Evolutionary conservation across 768 basidiomycete species (phyloP).

Genomic region (Russula compacta): DNA sequence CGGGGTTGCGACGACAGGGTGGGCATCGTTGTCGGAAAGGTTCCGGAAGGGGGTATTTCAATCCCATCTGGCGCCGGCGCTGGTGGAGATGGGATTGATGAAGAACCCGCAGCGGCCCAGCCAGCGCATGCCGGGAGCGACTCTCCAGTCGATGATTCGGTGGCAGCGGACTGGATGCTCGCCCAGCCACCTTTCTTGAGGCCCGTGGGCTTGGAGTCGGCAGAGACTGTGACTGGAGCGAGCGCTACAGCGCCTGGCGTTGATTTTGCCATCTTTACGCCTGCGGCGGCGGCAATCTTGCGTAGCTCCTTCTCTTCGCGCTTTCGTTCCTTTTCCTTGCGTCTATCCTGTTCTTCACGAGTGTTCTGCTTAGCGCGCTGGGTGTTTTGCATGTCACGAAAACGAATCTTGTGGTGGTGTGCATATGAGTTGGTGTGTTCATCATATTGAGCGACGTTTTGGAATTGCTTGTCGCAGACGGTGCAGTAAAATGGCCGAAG

Average conservation of each 20-base stretch:
- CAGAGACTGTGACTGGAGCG: constrained; percentile 12
- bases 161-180: not conserved
- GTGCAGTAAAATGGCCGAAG: constrained; percentile 72
- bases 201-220: constrained; percentile 23
- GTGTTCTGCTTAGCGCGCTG: constrained; percentile 46
- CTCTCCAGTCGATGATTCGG: not conserved
- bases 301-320: constrained; percentile 79
- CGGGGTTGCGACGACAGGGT: not conserved
- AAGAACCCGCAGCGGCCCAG: constrained; percentile 40
- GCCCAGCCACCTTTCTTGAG: constrained; percentile 27
- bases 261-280: constrained; percentile 49
- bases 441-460: constrained; percentile 78
- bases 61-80: constrained; percentile 1
- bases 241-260: constrained; percentile 24
- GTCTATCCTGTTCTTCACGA: constrained; percentile 59
- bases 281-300: constrained; percentile 75
- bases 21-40: not conserved
- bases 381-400: constrained; percentile 73
- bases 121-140: constrained; percentile 29
- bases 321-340: constrained; percentile 79
- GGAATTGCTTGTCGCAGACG: constrained; percentile 82
- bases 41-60: not conserved
- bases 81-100: constrained; percentile 8
- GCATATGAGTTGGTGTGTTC: constrained; percentile 88
- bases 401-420: constrained; percentile 77